Base-by-base conservation (phyloP, 306 rosid genomes). In the Sicyos edulis region DNA sequence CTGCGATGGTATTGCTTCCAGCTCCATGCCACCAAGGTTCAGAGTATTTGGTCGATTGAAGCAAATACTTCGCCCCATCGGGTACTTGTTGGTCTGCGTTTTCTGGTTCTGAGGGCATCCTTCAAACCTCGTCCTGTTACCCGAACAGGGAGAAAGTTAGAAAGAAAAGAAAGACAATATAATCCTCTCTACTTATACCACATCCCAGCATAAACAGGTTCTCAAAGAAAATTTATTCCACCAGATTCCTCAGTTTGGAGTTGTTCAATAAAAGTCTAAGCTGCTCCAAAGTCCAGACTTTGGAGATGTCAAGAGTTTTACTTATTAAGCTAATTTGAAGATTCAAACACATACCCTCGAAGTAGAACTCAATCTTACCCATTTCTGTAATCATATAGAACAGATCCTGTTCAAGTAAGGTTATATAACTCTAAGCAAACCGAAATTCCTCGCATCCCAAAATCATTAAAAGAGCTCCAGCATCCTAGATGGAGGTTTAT, bases 31-130 rank as follows among this genome's bases (percentile, higher is more conserved):
- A 87, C 96, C 85, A 87, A 19, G 96, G 91, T 50, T 78, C 87
- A 71, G 89, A 60, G 67, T 77, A 83, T 59, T 76, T 53, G 53
- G 79, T 73, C 26, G 88, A 75, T 66, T 71, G 88, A 69, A 86
- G 82, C 77, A 62, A 76, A 71, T 74, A 68, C 73, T 81, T 78
- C 11, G 75, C 76, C 5, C 83, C 71, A 2, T 70, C 81, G 56
- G 80, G 74, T 54, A 66, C 57, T 37, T 76, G 77, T 56, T 69
- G 75, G 37, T 83, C 84, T 71, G 77, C 88, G 44, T 62, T 76
- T 50, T 86, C 88, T 57, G 91, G 83, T 79, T 85, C 85, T 34
- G 86, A 86, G 13, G 88, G 92, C 97, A 88, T 88, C 78, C 57
- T 91, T 81, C 77, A 77, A 80, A 68, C 74, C 74, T 76, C 76